phyloP scores from a whole-genome alignment of 495 filamentous ascomycete species.

The Neurospora pannonica region DNA sequence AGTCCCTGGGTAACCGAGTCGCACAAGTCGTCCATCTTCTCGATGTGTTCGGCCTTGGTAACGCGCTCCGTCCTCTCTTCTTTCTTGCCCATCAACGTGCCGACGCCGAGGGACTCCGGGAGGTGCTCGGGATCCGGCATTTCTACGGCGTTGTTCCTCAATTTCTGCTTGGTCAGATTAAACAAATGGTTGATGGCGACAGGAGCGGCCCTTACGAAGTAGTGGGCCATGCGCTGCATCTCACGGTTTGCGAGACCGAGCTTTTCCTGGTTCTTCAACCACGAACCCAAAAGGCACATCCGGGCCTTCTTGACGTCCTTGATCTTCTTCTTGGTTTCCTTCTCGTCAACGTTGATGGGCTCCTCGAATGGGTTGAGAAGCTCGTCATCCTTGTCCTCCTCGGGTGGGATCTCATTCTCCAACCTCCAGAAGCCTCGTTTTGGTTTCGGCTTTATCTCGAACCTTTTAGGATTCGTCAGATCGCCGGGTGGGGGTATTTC shows the following conservation, averaged over 20 bases:
- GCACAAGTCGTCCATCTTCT: slow-evolving; percentile 69
- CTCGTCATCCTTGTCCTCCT: not conserved
- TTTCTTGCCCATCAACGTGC: not conserved
- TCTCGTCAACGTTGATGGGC: not conserved
- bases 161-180: not conserved
- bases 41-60: not conserved
- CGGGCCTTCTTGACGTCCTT: slow-evolving; percentile 17
- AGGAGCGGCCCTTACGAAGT: not conserved
- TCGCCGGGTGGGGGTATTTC: not conserved
- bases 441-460: not conserved
- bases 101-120: not conserved
- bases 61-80: not conserved
- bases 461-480: not conserved
- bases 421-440: not conserved
- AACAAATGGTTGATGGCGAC: not conserved
- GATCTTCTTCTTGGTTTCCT: slow-evolving; percentile 3
- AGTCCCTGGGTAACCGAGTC: slow-evolving; percentile 83
- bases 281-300: slow-evolving; percentile 15
- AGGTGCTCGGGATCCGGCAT: not conserved
- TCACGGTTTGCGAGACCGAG: not conserved
- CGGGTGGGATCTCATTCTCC: not conserved
- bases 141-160: not conserved
- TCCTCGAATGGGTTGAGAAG: not conserved
- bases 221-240: not conserved
- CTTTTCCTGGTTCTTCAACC: not conserved